Base-by-base conservation (phyloP, 225 moss, liverwort and hornwort genomes). In the Neckera pumila region DNA sequence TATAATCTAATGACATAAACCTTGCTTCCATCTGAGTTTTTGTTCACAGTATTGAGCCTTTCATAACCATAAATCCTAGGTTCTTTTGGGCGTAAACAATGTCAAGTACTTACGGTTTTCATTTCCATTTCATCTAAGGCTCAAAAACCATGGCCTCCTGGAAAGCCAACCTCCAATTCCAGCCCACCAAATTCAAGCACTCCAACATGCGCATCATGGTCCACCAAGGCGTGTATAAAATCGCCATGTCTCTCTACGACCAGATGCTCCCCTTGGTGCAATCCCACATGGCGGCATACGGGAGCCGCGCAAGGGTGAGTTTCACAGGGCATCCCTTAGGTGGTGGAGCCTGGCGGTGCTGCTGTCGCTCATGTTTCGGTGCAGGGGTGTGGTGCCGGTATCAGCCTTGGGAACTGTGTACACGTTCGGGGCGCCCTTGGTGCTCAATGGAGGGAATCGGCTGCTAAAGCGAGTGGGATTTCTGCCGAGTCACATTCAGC, bases 131-230 rank as follows among this genome's bases (percentile, higher is more conserved):
- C 12, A 66, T 72, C 14, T 93, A 99, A 96, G 98, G 98, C 13
- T 99, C 98, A 17, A 97, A 97, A 31, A 95, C 97, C 19, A 94
- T 99, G 92, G 94, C 95, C n/a, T 99, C 98, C 26, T 99, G 98
- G 98, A 95, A 96, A 92, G 96, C 98, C 17, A 99, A 99, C 90
- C 95, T 99, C 49, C 86, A 87, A 34, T 96, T 97, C 58, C 94
- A 99, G 86, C 98, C 98, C 42, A 93, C 93, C 60, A 88, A 92
- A 47, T 99, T 97, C 88, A 97, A 99, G 93, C 74, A 83, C 63
- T n/a, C 86, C 20, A 73, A 49, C 11, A 65, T 66, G 51, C 80
- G 92, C 54, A 92, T 91, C 79, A 91, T 90, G 91, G 92, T 91
- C 47, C 93, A 94, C 85, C 43, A 94, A 71, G 93, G 93, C 83